Evolutionary conservation across 2,329 filamentous ascomycete genomes (phyloP).

Genomic region (Cladorrhinum sp.): DNA sequence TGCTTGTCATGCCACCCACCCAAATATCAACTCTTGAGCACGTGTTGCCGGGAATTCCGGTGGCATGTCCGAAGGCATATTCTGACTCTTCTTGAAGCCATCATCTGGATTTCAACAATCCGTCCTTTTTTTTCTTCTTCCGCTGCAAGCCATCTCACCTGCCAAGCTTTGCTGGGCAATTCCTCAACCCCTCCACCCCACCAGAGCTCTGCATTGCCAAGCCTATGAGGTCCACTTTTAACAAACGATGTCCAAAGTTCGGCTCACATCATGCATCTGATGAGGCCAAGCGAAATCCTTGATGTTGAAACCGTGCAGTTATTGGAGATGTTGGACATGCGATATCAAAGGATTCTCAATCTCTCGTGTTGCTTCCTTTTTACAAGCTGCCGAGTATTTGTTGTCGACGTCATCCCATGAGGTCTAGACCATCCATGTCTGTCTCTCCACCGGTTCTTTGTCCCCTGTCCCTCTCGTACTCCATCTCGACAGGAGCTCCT

Average conservation of each 20-base stretch:
- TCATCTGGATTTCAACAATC: background rate
- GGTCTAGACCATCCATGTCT: background rate
- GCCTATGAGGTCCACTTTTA: background rate
- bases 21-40: conserved; percentile 12
- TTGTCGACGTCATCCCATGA: background rate
- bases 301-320: background rate
- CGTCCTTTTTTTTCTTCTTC: background rate
- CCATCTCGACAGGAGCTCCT: background rate
- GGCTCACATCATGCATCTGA: background rate
- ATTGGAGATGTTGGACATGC: background rate
- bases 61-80: conserved; percentile 1
- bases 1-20: conserved; percentile 15
- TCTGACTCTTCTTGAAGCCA: background rate
- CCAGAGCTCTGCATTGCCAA: background rate
- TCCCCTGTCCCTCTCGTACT: background rate
- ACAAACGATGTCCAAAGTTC: background rate
- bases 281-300: background rate
- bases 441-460: background rate
- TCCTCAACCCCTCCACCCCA: background rate
- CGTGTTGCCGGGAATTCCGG: conserved; percentile 17
- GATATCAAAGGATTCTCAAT: too few species aligned
- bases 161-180: background rate
- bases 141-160: background rate
- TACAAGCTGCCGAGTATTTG: background rate
- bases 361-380: background rate